Evolutionary conservation across 441 rosid genomes (phyloP), one percentile per base, ranked within the genome.

Genomic region (Corymbia citriodora): DNA sequence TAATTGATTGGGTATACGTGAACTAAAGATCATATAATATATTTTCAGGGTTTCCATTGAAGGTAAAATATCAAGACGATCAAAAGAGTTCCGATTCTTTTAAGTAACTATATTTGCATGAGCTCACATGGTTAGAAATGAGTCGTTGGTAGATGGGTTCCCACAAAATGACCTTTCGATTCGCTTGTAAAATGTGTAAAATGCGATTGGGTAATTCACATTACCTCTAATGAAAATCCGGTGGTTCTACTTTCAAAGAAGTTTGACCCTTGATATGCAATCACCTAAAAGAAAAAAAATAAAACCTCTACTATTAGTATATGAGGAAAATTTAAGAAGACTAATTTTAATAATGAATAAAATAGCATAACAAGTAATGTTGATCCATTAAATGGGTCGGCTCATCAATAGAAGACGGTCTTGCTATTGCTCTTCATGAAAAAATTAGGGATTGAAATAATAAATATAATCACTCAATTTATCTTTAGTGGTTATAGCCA

Each of bases 21-120:
- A 27, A 3, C 0, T 57, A 57, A 23, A 23, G 6, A 23, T 21
- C 29, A 0, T 0, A 19, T 8, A 23, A 12, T 23, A 12, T 57
- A 1, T 57, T 9, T 4, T 57, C 12, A 0, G 63, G 2, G 23
- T 57, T 57, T 27, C 4, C 23, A 12, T 21, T 57, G 33, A 23
- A 21, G 21, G 63, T 23, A 23, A 1, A 9, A 21, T 57, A 57
- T 57, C 0, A 3, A 57, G 23, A 4, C 4, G 27, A 57, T 57
- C 29, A 23, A 57, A 57, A 55, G 12, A 21, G 33, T 33, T 33
- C 33, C 33, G 33, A 33, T 33, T 33, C 21, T 55, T 55, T 55
- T 33, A 33, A 33, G 61, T 19, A 8, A 8, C 2, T 33, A 33
- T 57, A 2, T 57, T 57, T 27, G 21, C 63, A 57, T 21, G 29